Evolutionary conservation across 257 asterid genomes (phyloP), one percentile per base, ranked within the genome.

Genomic region (Salvia hispanica): DNA sequence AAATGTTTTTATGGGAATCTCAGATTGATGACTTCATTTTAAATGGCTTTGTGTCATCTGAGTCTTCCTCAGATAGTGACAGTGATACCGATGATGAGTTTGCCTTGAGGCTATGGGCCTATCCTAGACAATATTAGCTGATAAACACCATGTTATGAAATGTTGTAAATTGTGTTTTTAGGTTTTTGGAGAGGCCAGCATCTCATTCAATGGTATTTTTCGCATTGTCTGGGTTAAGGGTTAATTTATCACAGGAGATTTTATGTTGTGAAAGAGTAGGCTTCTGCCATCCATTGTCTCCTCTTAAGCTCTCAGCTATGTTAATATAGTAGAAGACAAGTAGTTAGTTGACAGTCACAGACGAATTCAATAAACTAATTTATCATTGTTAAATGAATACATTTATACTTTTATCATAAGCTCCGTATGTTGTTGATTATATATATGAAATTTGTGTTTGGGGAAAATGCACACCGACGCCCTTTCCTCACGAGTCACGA

Each of bases 11-110:
- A 39, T 81, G 67, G 58, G 28, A 8, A 77, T 77, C 58, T 36
- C 87, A 90, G 98, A 77, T 90, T 75, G 83, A 82, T 37, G 81
- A 80, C 13, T 86, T 79, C 76, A 56, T 90, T 40, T 31, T 82
- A 69, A 70, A 72, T 6, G 89, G 82, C 51, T 36, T 36, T 28
- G 40, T 69, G 7, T 70, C 77, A n/a, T 57, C 76, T 5, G 82
- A 80, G 31, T 78, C 87, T 36, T 83, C 84, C 46, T 89, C 85
- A 15, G 88, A 82, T 42, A 80, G 85, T 60, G 91, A 92, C 56
- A 81, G 84, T 62, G 95, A 88, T 67, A 21, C 74, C 9, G 92
- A 87, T 33, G 86, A 78, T 58, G 65, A 43, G 36, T 71, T 80
- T 6, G 3, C 59, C 57, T 74, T 48, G 50, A 81, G 76, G 83